phyloP scores from a whole-genome alignment of 495 filamentous ascomycete species.

The Penicillium manginii region DNA sequence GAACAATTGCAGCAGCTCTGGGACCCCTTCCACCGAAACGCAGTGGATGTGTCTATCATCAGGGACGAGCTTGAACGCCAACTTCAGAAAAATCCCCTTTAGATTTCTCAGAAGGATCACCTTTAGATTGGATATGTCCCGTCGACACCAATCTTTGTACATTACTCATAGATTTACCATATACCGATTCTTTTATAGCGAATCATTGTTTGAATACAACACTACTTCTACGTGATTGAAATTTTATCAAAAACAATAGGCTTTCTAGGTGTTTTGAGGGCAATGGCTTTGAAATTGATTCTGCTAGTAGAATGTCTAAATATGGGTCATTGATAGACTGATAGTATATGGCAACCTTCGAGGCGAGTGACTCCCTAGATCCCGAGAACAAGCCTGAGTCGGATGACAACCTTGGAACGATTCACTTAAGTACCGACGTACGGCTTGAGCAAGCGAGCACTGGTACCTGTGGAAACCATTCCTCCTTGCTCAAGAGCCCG shows the following conservation, averaged over 20 bases:
- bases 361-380: too few relatives aligned
- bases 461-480: not conserved
- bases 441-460: not conserved
- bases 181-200: constrained; percentile 31
- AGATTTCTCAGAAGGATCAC: not conserved
- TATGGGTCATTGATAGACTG: not conserved
- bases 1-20: constrained; percentile 47
- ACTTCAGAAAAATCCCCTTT: not conserved
- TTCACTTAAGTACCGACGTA: not conserved
- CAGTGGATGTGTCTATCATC: constrained; percentile 40
- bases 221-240: not conserved
- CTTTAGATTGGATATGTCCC: constrained; percentile 1
- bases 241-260: too few relatives aligned
- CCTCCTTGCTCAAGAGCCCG: not conserved
- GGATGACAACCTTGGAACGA: too few relatives aligned
- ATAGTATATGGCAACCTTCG: not conserved
- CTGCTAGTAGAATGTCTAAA: too few relatives aligned
- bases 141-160: not conserved
- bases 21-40: constrained; percentile 43
- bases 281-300: too few relatives aligned
- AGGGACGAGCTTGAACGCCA: constrained; percentile 41
- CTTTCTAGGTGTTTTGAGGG: too few relatives aligned
- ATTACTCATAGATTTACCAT: constrained; percentile 32
- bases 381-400: too few relatives aligned
- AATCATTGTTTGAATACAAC: constrained; percentile 8